A percentile compares a stretch with the other conserved stretches of the same genome.
These are phyloP conservation scores for Coemansia sp. DNA, from an alignment of 192 early-diverging fungal species.

Conservation along the genomic window DNA sequence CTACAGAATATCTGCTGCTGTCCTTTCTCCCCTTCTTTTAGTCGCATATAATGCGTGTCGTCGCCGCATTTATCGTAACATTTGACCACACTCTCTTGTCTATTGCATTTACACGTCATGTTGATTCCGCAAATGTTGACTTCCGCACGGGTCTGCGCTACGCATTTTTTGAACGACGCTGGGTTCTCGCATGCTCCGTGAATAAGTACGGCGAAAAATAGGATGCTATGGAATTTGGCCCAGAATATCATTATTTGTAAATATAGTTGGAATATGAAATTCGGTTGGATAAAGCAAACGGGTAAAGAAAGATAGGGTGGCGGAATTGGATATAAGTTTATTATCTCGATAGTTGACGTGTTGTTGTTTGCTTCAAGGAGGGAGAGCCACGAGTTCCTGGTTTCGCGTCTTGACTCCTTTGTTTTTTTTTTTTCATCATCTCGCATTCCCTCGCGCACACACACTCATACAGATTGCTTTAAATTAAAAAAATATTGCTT, in stretches of 20 bases:
- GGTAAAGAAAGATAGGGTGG: no score
- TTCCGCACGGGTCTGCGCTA: slow-evolving; percentile 47
- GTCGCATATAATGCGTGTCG: slow-evolving; percentile 25
- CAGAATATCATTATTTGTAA: no score
- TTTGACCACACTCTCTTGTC: slow-evolving; percentile 34
- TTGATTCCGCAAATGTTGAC: slow-evolving; percentile 50
- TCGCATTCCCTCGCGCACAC: no score
- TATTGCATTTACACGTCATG: slow-evolving; percentile 49
- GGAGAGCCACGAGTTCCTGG: no score
- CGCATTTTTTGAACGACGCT: slow-evolving; percentile 44
- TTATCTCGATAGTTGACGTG: no score
- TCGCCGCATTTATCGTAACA: slow-evolving; percentile 53
- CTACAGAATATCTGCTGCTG: slow-evolving; percentile 50
- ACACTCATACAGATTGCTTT: no score
- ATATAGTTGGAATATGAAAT: neutral
- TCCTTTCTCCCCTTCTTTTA: slow-evolving; percentile 36
- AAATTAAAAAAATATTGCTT: neutral
- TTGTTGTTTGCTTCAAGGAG: no score
- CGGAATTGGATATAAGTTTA: no score
- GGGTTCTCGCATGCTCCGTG: slow-evolving; percentile 34
- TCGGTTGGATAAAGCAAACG: no score
- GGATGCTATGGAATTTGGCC: no score
- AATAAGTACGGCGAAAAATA: neutral
- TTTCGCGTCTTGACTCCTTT: no score
- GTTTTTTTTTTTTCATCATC: no score